Base-by-base conservation (phyloP, 2,329 filamentous ascomycete genomes). In the Cladosporium colombiae region DNA sequence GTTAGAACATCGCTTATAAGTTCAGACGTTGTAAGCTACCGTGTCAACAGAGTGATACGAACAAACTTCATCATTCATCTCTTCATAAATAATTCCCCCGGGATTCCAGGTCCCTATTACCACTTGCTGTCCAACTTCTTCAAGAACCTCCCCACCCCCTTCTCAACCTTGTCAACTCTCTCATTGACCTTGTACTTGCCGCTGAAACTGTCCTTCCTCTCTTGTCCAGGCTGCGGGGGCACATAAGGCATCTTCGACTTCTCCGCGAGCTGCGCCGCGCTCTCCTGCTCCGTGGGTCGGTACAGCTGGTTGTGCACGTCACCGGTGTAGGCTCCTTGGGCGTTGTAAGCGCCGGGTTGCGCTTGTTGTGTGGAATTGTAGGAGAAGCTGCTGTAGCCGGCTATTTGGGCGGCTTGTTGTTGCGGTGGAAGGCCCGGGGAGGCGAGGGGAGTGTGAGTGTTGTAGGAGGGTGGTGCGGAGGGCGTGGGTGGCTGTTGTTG, bases 271-370 rank as follows among this genome's bases (percentile, higher is more conserved):
- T 65, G 60, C 11, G 56, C 56, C 16, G 61, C 35, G 27, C 55
- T 62, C 57, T 59, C 49, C 13, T 40, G 25, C 5, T 90, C 88
- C 5, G 86, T 89, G 1, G 90, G 91, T 64, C 86, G 79, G 74
- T 92, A 93, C 21, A 87, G 78, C 76, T 92, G 89, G 72, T 87
- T 84, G 72, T 93, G 91, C 50, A 92, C 78, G 8, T 78, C 76
- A 23, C 71, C 74, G 4, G 64, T 68, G 66, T 89, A 91, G 3
- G 74, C 74, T 7, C 79, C 76, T 21, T 71, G 66, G 21, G 69
- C 64, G n/a, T 70, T 71, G 5, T 70, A 62, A 5, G 66, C 53
- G 14, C 62, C 62, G 11, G 64, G 66, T 4, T 63, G 27, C 5
- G 66, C 67, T 65, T 70, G 71, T 25, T 73, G 75, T 7, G 76